Evolutionary conservation across 2,329 filamentous ascomycete species (phyloP).

Genomic region (Verticillium tricorpus): DNA sequence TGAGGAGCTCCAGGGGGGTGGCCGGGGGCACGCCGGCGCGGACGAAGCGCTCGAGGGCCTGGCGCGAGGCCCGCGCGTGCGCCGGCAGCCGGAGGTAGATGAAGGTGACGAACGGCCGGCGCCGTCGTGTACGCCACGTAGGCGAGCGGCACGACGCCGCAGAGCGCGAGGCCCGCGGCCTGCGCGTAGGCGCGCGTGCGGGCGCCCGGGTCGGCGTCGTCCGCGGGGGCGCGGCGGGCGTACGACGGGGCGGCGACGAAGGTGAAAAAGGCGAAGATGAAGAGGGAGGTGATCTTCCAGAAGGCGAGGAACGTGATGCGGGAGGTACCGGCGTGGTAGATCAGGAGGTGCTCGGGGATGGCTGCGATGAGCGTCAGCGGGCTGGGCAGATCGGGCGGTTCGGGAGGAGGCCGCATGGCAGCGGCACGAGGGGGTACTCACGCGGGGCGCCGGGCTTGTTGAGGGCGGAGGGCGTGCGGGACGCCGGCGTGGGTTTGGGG

Average conservation of each 20-base stretch:
- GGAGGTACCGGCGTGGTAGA: constrained; percentile 71
- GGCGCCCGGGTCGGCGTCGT: not conserved
- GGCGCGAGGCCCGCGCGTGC: constrained; percentile 57
- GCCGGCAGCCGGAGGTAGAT: constrained; percentile 66
- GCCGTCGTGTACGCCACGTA: constrained; percentile 61
- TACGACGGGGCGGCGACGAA: constrained; percentile 60
- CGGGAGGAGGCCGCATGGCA: too few species aligned
- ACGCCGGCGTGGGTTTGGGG: not conserved
- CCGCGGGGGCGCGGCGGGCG: constrained; percentile 22
- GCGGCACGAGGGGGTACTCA: not conserved
- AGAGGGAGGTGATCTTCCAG: constrained; percentile 66
- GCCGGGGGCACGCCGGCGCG: constrained; percentile 35
- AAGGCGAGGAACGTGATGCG: constrained; percentile 65
- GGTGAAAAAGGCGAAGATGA: constrained; percentile 63
- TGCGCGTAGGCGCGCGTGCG: not conserved
- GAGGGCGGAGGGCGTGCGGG: not conserved
- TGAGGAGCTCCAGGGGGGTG: constrained; percentile 46
- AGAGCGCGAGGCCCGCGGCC: constrained; percentile 35
- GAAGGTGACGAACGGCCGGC: constrained; percentile 68
- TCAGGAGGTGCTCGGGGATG: constrained; percentile 56
- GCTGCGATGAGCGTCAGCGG: constrained; percentile 22
- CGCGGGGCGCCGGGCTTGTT: not conserved
- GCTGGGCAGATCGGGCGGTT: not conserved
- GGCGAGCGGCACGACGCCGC: constrained; percentile 59
- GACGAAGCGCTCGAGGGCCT: constrained; percentile 49